Conservation (phyloP, 495 filamentous ascomycete genomes). For the Daldinia concentrica region DNA sequence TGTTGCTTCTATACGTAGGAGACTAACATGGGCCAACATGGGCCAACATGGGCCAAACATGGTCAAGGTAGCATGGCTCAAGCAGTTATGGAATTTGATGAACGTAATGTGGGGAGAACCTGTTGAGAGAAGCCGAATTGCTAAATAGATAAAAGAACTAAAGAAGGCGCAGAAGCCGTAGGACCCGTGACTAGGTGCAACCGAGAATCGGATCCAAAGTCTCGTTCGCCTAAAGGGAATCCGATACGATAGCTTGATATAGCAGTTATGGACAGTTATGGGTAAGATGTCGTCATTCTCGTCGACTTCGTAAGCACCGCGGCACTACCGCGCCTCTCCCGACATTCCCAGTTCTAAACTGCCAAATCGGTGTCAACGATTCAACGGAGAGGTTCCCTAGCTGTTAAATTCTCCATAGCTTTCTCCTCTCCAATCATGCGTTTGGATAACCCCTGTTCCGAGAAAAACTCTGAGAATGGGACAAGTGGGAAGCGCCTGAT, state of each 20-base stretch:
- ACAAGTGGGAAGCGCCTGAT: slow-evolving; percentile 38
- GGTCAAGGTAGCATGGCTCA: neutral
- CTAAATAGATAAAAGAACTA: slow-evolving; percentile 12
- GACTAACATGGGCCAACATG: neutral
- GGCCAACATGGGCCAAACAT: too few species aligned
- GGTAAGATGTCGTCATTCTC: slow-evolving; percentile 42
- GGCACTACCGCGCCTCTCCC: slow-evolving; percentile 33
- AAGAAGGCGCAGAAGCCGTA: slow-evolving; percentile 18
- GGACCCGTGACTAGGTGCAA: slow-evolving; percentile 25
- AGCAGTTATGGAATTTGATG: slow-evolving; percentile 14
- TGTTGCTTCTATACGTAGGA: slow-evolving; percentile 22
- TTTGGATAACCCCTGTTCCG: slow-evolving; percentile 28
- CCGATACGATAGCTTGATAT: slow-evolving; percentile 31
- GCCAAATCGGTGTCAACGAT: slow-evolving; percentile 24
- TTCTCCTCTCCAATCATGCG: slow-evolving; percentile 35
- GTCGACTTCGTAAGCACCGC: slow-evolving; percentile 32
- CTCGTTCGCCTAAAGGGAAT: slow-evolving; percentile 18
- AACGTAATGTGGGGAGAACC: slow-evolving; percentile 31
- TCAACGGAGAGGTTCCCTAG: slow-evolving; percentile 12
- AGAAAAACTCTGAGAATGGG: slow-evolving; percentile 28
- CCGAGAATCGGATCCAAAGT: slow-evolving; percentile 34
- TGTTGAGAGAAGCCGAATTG: slow-evolving; percentile 19
- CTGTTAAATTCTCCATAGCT: slow-evolving; percentile 29
- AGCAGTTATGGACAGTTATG: slow-evolving; percentile 24
- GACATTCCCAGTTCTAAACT: slow-evolving; percentile 16